Evolutionary conservation across 352 stramenopile species (phyloP), one percentile per base, ranked within the genome.

Genomic region (Thalassiosira hispida): DNA sequence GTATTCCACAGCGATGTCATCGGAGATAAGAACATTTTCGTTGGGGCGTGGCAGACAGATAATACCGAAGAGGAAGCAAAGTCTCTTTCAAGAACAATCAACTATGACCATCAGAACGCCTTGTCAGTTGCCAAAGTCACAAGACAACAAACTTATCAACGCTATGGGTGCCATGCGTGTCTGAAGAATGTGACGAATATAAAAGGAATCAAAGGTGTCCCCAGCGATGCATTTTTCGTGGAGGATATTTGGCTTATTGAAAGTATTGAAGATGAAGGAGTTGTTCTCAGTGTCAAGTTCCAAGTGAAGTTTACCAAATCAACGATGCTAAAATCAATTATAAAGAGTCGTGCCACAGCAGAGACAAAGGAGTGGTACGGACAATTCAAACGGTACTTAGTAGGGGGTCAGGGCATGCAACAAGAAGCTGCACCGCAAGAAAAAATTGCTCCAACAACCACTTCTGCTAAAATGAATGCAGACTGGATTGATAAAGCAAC

Each of bases 351-450:
- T 31, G 40, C 66, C 8, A 59, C 53, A 16, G 44, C 57, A 22
- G 79, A 90, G 70, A 82, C 70, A 12, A 83, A 76, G 18, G 82
- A 90, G 56, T 88, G 83, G 79, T 88, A 70, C 20, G 46, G 27
- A 14, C 63, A 70, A 29, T 83, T 78, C 38, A 59, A 40, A n/a
- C 11, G 4, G 40, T 49, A 38, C n/a, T 65, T 47, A 0, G 77
- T 78, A 71, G 1, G 78, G 42, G 35, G 40, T 59, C 55, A 75
- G 44, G 47, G 64, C 29, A 61, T 63, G 44, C 35, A 61, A 44
- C 38, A 55, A 55, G 33, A 18, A 18, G n/a, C 18, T 33, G 2
- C 38, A 4, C 18, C n/a, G 33, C 20, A 66, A 35, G 66, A 59
- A 25, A 51, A 67, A 67, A 63, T 61, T 73, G 38, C 31, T 38